phyloP scores from a whole-genome alignment of 208 protist species.

The Chromosphaera perkinsii region DNA sequence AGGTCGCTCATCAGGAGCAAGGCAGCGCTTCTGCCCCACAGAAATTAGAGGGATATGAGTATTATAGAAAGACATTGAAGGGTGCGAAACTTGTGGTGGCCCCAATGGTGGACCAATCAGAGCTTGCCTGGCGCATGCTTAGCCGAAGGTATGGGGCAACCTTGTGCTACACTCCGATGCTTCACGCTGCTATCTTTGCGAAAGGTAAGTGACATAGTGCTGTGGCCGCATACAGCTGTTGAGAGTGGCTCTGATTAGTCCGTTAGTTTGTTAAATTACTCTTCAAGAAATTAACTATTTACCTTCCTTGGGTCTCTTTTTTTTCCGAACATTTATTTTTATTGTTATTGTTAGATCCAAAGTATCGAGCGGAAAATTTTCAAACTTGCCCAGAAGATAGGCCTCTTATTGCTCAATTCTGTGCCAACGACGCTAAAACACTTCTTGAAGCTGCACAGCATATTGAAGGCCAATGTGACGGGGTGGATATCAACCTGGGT shows the following conservation, averaged over 20 bases:
- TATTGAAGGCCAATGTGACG: conserved; percentile 62
- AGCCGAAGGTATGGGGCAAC: conserved; percentile 18
- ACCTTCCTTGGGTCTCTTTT: no score
- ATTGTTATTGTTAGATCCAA: neutral
- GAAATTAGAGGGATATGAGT: conserved; percentile 28
- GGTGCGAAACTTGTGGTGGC: conserved; percentile 21
- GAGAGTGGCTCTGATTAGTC: no score
- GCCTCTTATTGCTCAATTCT: conserved; percentile 64
- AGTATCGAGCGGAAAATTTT: conserved; percentile 28
- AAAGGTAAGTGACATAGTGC: no score
- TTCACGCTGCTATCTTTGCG: conserved; percentile 8
- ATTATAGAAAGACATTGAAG: conserved; percentile 8
- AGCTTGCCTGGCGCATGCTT: conserved; percentile 38
- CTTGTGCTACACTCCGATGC: conserved; percentile 40
- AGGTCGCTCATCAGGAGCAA: no score
- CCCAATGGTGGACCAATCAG: conserved; percentile 36
- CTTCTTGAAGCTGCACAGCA: conserved; percentile 54
- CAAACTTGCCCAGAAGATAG: conserved; percentile 53
- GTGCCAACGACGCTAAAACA: conserved; percentile 54
- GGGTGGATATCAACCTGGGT: conserved; percentile 54
- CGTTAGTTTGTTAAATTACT: no score
- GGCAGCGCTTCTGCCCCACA: no score
- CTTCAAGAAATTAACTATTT: no score
- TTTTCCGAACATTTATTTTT: neutral
- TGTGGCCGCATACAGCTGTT: no score